phyloP scores from a whole-genome alignment of 1,139 yeast genomes.

The Protomyces gravidus region DNA sequence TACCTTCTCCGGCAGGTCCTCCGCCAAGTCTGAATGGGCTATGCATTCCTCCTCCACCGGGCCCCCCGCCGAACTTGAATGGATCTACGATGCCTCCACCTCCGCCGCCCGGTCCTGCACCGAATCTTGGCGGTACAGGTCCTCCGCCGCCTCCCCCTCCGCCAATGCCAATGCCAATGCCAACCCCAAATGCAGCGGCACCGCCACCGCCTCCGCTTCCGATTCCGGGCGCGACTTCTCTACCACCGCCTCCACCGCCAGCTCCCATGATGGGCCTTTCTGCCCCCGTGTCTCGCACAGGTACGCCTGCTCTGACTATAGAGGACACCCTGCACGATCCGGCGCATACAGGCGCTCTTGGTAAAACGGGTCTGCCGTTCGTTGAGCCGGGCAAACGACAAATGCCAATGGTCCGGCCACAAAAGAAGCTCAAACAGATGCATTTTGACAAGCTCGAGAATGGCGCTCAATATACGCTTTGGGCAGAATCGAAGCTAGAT shows the following conservation, averaged over 20 bases:
- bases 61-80: slow-evolving; percentile 28
- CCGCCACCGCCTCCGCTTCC: slow-evolving; percentile 38
- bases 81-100: slow-evolving; percentile 42
- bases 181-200: slow-evolving; percentile 35
- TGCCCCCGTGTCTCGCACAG: background rate
- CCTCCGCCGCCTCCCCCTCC: slow-evolving; percentile 32
- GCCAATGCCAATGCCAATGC: slow-evolving; percentile 35
- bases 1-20: too few species aligned
- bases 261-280: slow-evolving; percentile 30
- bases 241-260: slow-evolving; percentile 35
- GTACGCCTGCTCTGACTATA: slow-evolving; percentile 30
- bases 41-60: slow-evolving; percentile 32
- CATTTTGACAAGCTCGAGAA: slow-evolving; percentile 81
- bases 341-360: slow-evolving; percentile 28
- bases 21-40: slow-evolving; percentile 40
- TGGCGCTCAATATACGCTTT: slow-evolving; percentile 65
- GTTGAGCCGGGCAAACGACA: slow-evolving; percentile 25
- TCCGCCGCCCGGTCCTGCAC: slow-evolving; percentile 43
- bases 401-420: slow-evolving; percentile 46
- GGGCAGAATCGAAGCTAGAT: slow-evolving; percentile 60
- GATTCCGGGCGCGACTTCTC: slow-evolving; percentile 31
- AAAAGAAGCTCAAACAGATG: slow-evolving; percentile 73
- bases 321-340: slow-evolving; percentile 3
- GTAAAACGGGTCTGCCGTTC: slow-evolving; percentile 29
- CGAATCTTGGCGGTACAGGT: slow-evolving; percentile 38